These are phyloP conservation scores for Dryadomyces quercus-mongolicae DNA, from an alignment of 2,329 filamentous ascomycete genomes.

Conservation along the genomic window DNA sequence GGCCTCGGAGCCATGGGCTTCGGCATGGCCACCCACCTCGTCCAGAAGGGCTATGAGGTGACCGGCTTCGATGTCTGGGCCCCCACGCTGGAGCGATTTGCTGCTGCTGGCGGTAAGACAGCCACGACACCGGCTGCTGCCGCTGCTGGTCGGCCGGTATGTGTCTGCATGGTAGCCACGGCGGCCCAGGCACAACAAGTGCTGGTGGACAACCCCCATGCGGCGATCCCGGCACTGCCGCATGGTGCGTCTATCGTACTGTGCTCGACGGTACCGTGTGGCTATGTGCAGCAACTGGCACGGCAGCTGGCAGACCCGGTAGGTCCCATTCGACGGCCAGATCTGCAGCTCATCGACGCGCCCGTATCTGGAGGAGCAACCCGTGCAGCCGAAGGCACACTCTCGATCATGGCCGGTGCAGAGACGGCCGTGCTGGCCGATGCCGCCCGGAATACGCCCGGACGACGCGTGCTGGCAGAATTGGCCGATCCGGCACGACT, in stretches of 20 bases:
- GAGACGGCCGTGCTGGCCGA: slow-evolving; percentile 46
- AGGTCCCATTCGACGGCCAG: slow-evolving; percentile 42
- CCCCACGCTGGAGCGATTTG: slow-evolving; percentile 54
- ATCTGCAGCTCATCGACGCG: slow-evolving; percentile 57
- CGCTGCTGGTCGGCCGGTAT: slow-evolving; percentile 45
- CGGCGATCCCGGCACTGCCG: slow-evolving; percentile 37
- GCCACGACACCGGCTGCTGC: slow-evolving; percentile 49
- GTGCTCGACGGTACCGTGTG: slow-evolving; percentile 58
- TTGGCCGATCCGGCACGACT: slow-evolving; percentile 52
- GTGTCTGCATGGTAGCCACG: slow-evolving; percentile 67
- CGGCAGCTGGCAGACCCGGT: slow-evolving; percentile 39
- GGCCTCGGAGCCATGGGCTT: slow-evolving; percentile 75
- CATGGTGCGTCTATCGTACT: slow-evolving; percentile 49
- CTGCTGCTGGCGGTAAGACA: slow-evolving; percentile 45
- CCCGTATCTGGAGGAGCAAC: slow-evolving; percentile 62
- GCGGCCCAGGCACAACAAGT: slow-evolving; percentile 55
- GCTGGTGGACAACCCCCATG: slow-evolving; percentile 45
- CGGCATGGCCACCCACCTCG: slow-evolving; percentile 65
- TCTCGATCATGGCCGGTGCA: slow-evolving; percentile 64
- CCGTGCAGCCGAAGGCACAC: slow-evolving; percentile 56
- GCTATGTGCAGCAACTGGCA: slow-evolving; percentile 50
- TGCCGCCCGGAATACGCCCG: slow-evolving; percentile 27
- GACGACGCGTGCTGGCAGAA: slow-evolving; percentile 44
- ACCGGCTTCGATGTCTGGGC: slow-evolving; percentile 61
- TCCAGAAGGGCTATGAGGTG: slow-evolving; percentile 54